Evolutionary conservation across 257 asterid species (phyloP).

Genomic region (Cynanchum wilfordii): DNA sequence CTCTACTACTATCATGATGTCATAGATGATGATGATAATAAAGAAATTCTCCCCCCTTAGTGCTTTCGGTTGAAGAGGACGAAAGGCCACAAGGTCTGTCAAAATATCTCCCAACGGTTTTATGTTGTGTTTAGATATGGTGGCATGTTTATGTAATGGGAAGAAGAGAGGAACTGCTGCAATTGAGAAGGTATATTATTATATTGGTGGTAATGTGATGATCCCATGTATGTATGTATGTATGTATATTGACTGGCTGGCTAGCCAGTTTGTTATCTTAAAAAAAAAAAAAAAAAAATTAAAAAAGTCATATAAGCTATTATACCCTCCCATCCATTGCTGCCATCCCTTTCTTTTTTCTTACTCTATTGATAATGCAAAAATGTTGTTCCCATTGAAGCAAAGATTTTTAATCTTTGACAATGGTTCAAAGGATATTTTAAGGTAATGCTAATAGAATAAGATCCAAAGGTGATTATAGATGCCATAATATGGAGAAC

Average conservation of each 20-base stretch:
- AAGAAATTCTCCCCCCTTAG: background rate
- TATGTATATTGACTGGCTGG: background rate
- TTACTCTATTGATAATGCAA: no score
- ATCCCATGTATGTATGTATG: slow-evolving; percentile 12
- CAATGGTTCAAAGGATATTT: no score
- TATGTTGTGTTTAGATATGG: slow-evolving; percentile 14
- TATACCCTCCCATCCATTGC: no score
- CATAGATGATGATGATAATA: slow-evolving; percentile 5
- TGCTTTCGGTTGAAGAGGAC: slow-evolving; percentile 8
- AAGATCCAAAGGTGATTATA: background rate
- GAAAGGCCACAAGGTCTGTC: slow-evolving; percentile 16
- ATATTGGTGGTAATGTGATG: slow-evolving; percentile 1
- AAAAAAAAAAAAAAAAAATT: no score
- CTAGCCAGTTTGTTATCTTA: no score
- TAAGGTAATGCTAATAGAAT: background rate
- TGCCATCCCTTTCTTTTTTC: no score
- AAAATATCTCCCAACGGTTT: slow-evolving; percentile 7
- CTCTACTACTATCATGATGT: background rate
- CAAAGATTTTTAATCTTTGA: no score
- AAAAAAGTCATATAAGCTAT: no score
- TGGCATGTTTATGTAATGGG: slow-evolving; percentile 4
- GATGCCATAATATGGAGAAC: background rate
- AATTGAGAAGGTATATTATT: background rate
- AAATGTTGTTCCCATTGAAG: background rate
- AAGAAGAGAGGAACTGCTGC: background rate